Evolutionary conservation across 129 eudicot genomes (phyloP).

Genomic region (Erigeron canadensis): DNA sequence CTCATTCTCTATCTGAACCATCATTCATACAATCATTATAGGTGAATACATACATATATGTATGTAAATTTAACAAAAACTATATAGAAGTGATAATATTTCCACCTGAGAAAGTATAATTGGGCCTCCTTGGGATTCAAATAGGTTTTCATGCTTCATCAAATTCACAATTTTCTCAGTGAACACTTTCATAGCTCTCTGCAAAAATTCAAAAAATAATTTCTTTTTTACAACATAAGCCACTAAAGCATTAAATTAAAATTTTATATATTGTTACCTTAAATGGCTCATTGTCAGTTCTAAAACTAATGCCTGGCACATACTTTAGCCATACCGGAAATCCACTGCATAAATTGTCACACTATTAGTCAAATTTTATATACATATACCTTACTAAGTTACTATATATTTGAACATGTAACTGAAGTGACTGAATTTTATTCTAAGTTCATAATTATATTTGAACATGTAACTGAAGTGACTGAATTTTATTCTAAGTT

Average conservation of each 20-base stretch:
- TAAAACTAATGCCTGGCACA: constrained; percentile 82
- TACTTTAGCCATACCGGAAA: constrained; percentile 90
- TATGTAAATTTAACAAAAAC: neutral
- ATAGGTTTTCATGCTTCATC: constrained; percentile 68
- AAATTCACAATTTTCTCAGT: constrained; percentile 69
- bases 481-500: neutral
- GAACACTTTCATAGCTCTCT: constrained; percentile 74
- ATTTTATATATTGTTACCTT: constrained; percentile 44
- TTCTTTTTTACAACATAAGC: neutral
- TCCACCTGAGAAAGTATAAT: constrained; percentile 81
- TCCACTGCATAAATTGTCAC: constrained; percentile 50
- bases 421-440: neutral
- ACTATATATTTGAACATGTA: too few species aligned
- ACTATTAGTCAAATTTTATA: neutral
- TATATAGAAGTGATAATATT: neutral
- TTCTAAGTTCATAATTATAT: neutral
- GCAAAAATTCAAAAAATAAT: constrained; percentile 31
- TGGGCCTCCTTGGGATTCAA: constrained; percentile 89
- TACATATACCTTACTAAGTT: too few species aligned
- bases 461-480: neutral
- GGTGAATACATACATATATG: neutral
- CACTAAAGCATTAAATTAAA: constrained; percentile 5
- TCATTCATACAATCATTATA: neutral
- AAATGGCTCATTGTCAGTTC: constrained; percentile 88
- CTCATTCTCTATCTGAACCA: constrained; percentile 87